A percentile compares a stretch with the other conserved stretches of the same genome.
phyloP scores from a whole-genome alignment of 2,329 filamentous ascomycete genomes.

The Neonectria magnoliae region DNA sequence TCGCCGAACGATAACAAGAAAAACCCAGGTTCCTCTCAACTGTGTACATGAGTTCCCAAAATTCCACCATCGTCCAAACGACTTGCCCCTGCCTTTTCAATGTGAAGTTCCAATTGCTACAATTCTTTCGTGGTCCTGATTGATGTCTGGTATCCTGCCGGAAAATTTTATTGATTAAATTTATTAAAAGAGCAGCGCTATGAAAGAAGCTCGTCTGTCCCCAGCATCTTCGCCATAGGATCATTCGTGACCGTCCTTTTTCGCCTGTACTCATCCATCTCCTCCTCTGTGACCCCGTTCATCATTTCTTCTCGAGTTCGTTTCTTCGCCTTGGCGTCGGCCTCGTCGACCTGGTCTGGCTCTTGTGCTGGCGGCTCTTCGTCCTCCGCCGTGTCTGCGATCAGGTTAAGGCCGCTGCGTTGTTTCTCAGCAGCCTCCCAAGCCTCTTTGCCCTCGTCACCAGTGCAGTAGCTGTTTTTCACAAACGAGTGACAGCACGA shows the following conservation, averaged over 20 bases:
- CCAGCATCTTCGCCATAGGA: slow-evolving; percentile 86
- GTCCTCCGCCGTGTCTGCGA: slow-evolving; percentile 45
- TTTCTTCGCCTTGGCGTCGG: slow-evolving; percentile 64
- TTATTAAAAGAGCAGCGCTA: slow-evolving; percentile 25
- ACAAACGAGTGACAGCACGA: slow-evolving; percentile 92
- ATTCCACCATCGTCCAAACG: slow-evolving; percentile 26
- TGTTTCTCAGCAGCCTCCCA: slow-evolving; percentile 79
- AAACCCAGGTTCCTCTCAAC: slow-evolving; percentile 30
- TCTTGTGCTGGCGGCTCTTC: slow-evolving; percentile 36
- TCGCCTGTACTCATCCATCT: slow-evolving; percentile 85
- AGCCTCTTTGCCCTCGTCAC: slow-evolving; percentile 84
- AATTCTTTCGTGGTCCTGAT: not conserved
- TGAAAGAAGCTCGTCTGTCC: slow-evolving; percentile 68
- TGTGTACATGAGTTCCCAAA: slow-evolving; percentile 42
- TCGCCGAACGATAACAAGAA: slow-evolving; percentile 43
- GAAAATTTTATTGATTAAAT: not conserved
- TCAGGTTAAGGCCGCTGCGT: slow-evolving; percentile 57
- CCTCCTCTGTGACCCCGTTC: slow-evolving; percentile 80
- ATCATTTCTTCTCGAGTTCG: slow-evolving; percentile 82
- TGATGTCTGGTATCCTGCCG: not conserved
- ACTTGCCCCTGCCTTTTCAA: slow-evolving; percentile 25
- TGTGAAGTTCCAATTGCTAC: slow-evolving; percentile 14
- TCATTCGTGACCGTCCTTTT: slow-evolving; percentile 80
- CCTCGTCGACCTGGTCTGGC: slow-evolving; percentile 46
- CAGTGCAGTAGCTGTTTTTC: slow-evolving; percentile 98